Base-by-base conservation (phyloP, 2,329 filamentous ascomycete genomes). In the Monosporascus cannonballus region DNA sequence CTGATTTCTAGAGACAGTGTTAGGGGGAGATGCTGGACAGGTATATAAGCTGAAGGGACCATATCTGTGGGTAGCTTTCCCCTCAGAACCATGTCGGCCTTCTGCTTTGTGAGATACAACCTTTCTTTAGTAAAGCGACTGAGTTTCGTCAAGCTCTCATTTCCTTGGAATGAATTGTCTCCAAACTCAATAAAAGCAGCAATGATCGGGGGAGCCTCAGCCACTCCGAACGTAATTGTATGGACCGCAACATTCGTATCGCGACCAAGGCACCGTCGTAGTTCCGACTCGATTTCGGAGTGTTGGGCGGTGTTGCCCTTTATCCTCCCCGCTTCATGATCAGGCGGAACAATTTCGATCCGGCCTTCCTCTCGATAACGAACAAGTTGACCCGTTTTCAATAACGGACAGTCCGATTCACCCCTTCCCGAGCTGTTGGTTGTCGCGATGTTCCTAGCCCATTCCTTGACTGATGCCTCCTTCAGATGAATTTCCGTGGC, bases 1-100 rank as follows among this genome's bases (percentile, higher is more conserved):
- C 80, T 75, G 41, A 80, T 70, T 57, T 81, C 77, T 50, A 80
- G 68, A 0, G 76, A 76, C 0, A 72, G 67, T 0, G 76, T 79
- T 22, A 80, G 60, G 0, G 79, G 79, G 20, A 81, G 69, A 11
- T 69, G 61, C 46, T 69, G 70, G 22, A 81, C 64, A 0, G 78
- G 78, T 3, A 82, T 69, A 48, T 76, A 80, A 2, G 75, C 67
- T 1, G 70, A 66, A 0, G 78, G 78, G n/a, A 79, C 66, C 60
- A 73, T 73, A 49, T 73, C 67, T 2, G 62, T 59, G 0, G 75
- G 68, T 3, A 77, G 64, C 2, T 58, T 52, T 42, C 68, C 67
- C 47, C 70, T 65, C 47, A 80, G 60, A 0, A 69, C 70, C 1
- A 68, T 66, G 36, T 77, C 70, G 3, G 76, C 71, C 41, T 75